Evolutionary conservation across 2,329 filamentous ascomycete species (phyloP).

Genomic region (Lasiodiplodia hormozganensis): DNA sequence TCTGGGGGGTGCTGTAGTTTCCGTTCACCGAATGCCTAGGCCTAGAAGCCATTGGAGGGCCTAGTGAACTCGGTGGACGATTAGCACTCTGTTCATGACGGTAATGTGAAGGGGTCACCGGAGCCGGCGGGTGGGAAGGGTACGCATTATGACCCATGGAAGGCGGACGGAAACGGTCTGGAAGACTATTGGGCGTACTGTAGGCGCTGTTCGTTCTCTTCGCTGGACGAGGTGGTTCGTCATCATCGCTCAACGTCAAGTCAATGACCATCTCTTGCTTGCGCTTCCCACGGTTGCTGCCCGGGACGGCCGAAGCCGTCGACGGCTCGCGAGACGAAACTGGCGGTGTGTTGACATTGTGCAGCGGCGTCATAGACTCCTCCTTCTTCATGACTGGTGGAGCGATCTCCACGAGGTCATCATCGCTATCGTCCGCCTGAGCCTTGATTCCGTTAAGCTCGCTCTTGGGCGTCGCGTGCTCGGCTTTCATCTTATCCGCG

Average conservation of each 20-base stretch:
- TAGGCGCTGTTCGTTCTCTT: conserved; percentile 38
- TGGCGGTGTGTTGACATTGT: conserved; percentile 52
- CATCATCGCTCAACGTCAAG: conserved; percentile 56
- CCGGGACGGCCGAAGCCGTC: conserved; percentile 40
- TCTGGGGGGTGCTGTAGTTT: conserved; percentile 11
- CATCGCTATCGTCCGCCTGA: conserved; percentile 50
- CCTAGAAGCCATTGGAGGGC: conserved; percentile 18
- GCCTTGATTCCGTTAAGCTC: conserved; percentile 39
- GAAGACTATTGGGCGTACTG: conserved; percentile 45
- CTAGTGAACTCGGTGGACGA: conserved; percentile 23
- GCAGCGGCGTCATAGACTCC: conserved; percentile 42
- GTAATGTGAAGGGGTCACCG: conserved; percentile 23
- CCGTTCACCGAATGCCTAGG: conserved; percentile 28
- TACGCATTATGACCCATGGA: conserved; percentile 23
- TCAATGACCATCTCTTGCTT: conserved; percentile 55
- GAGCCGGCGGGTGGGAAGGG: conserved; percentile 19
- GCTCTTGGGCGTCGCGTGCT: conserved; percentile 48
- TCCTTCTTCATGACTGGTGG: conserved; percentile 47
- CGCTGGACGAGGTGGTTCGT: conserved; percentile 38
- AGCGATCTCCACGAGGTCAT: conserved; percentile 54
- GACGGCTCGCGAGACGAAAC: conserved; percentile 54
- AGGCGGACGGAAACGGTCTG: conserved; percentile 34
- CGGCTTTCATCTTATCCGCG: conserved; percentile 35
- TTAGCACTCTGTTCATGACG: conserved; percentile 27
- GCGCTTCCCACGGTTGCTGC: conserved; percentile 50